Conservation (phyloP, 192 early-diverging fungal genomes). For the Dissophora globulifera region DNA sequence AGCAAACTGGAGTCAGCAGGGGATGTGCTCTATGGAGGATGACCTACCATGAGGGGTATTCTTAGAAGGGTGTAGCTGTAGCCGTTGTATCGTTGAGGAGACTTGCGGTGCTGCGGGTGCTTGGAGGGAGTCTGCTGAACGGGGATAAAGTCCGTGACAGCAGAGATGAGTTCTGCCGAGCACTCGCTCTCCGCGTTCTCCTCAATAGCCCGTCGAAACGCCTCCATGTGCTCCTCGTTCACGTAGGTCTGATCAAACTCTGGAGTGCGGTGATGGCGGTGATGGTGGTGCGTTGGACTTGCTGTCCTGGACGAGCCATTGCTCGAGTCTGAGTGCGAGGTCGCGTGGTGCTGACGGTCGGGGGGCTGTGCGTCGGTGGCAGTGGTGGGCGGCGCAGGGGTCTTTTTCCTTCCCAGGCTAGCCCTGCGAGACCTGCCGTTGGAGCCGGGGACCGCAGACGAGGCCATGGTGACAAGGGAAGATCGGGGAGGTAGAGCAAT, state of each 20-base stretch:
- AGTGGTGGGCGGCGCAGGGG: neutral
- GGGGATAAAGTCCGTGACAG: constrained; percentile 63
- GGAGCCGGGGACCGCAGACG: neutral
- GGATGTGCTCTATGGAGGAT: too few relatives aligned
- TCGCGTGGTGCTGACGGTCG: constrained; percentile 6
- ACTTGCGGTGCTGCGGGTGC: constrained; percentile 35
- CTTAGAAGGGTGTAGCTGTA: constrained; percentile 62
- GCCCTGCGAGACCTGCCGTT: constrained; percentile 16
- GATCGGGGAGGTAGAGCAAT: too few relatives aligned
- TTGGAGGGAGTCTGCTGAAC: constrained; percentile 45
- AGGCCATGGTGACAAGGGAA: constrained; percentile 6
- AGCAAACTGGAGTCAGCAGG: too few relatives aligned
- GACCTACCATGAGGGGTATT: constrained; percentile 65
- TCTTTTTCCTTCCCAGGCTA: neutral
- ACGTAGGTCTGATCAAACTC: constrained; percentile 58
- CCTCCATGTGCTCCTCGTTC: constrained; percentile 59
- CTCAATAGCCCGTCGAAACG: constrained; percentile 57
- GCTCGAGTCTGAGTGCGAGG: constrained; percentile 42
- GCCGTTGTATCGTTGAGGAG: constrained; percentile 40
- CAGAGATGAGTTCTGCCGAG: constrained; percentile 62
- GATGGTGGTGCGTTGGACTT: constrained; percentile 26
- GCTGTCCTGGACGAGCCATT: constrained; percentile 24
- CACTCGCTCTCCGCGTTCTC: constrained; percentile 54
- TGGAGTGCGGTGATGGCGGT: constrained; percentile 6
- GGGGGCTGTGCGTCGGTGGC: neutral